Evolutionary conservation across 163 green algal species (phyloP).

Genomic region (Volvox carteri): DNA sequence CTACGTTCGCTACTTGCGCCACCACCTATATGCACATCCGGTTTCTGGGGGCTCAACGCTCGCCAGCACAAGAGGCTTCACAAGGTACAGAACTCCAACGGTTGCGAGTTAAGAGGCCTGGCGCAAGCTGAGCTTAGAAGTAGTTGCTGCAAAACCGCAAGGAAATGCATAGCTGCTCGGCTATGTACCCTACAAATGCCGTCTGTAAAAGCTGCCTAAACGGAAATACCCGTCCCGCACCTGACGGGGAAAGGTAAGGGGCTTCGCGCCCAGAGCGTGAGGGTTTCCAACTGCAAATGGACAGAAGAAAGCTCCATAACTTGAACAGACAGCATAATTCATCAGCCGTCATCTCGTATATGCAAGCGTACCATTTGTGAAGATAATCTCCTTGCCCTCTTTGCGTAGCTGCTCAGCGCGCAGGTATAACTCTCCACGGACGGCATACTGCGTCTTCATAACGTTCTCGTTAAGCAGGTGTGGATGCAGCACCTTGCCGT

Average conservation of each 20-base stretch:
- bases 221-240: no score
- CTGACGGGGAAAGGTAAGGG: slow-evolving; percentile 82
- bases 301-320: background rate
- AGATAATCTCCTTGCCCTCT: slow-evolving; percentile 91
- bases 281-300: slow-evolving; percentile 82
- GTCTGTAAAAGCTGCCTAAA: no score
- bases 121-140: no score
- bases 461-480: slow-evolving; percentile 89
- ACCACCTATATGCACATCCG: no score
- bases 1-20: no score
- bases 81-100: no score
- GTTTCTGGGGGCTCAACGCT: no score
- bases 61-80: no score
- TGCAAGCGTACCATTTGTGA: slow-evolving; percentile 86
- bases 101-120: no score
- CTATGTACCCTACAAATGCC: no score
- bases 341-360: background rate
- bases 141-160: no score
- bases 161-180: no score
- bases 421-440: slow-evolving; percentile 92
- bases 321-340: background rate
- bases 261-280: slow-evolving; percentile 82
- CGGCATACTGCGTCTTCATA: slow-evolving; percentile 89
- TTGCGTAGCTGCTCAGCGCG: slow-evolving; percentile 85
- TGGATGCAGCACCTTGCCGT: slow-evolving; percentile 87